Percentiles rank a stretch among this genome's conserved stretches.
These are phyloP conservation scores for Exophiala viscosa DNA, from an alignment of 2,329 filamentous ascomycete genomes.

Conservation along the genomic window DNA sequence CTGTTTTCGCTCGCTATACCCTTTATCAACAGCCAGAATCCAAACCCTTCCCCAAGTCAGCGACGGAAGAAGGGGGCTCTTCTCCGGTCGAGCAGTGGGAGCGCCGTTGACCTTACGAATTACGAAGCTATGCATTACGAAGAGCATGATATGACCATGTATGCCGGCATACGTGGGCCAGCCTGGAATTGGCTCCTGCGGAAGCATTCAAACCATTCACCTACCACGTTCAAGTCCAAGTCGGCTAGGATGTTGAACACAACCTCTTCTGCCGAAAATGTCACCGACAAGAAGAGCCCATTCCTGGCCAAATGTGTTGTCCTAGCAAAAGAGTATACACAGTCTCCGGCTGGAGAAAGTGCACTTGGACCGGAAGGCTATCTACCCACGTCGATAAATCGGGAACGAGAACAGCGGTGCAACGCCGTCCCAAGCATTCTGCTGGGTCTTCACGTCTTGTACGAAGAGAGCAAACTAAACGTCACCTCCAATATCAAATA, in stretches of 20 bases:
- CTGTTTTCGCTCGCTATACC: slow-evolving; percentile 63
- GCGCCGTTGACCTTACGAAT: slow-evolving; percentile 23
- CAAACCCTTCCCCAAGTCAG: slow-evolving; percentile 31
- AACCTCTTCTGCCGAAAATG: slow-evolving; percentile 25
- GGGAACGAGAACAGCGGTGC: slow-evolving; percentile 54
- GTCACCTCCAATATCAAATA: slow-evolving; percentile 50
- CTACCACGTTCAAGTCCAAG: slow-evolving; percentile 9
- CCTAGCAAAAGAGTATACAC: slow-evolving; percentile 63
- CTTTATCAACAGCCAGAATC: slow-evolving; percentile 46
- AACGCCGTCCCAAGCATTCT: slow-evolving; percentile 67
- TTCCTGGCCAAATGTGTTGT: slow-evolving; percentile 49
- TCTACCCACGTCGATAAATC: slow-evolving; percentile 59
- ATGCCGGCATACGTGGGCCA: slow-evolving; percentile 53
- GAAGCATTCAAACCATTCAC: not conserved
- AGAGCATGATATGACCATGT: slow-evolving; percentile 41
- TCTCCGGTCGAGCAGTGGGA: slow-evolving; percentile 50
- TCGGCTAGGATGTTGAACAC: slow-evolving; percentile 51
- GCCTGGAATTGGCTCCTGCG: slow-evolving; percentile 66
- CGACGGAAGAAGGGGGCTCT: slow-evolving; percentile 42
- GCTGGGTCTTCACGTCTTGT: slow-evolving; percentile 74
- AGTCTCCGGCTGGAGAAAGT: slow-evolving; percentile 55
- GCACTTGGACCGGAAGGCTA: slow-evolving; percentile 58
- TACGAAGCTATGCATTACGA: slow-evolving; percentile 49
- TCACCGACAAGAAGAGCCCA: slow-evolving; percentile 23
- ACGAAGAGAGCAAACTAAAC: slow-evolving; percentile 84